A percentile compares a stretch with the other conserved stretches of the same genome.
These are phyloP conservation scores for Chlorophyllum brunneum DNA, from an alignment of 768 basidiomycete species.

Conservation along the genomic window DNA sequence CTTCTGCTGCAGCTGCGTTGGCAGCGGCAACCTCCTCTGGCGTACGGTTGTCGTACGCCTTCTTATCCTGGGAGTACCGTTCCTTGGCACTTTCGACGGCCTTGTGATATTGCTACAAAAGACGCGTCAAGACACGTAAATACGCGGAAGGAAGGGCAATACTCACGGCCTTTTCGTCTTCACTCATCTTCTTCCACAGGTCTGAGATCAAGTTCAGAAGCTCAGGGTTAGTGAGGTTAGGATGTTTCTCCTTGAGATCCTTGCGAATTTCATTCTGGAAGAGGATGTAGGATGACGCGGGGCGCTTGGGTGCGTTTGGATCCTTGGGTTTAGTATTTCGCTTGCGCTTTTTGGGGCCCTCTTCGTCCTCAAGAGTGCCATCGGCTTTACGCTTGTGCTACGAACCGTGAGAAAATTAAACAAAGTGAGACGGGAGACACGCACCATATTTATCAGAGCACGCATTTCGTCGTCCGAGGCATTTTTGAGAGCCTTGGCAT, in stretches of 20 bases:
- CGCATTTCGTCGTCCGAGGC: slow-evolving; percentile 13
- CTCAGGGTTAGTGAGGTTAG: slow-evolving; percentile 65
- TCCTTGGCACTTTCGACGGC: slow-evolving; percentile 57
- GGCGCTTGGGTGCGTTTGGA: slow-evolving; percentile 92
- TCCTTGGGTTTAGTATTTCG: slow-evolving; percentile 73
- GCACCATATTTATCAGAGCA: not conserved
- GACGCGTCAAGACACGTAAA: slow-evolving; percentile 6
- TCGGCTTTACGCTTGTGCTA: slow-evolving; percentile 54
- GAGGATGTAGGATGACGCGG: slow-evolving; percentile 87
- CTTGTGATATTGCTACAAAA: slow-evolving; percentile 47
- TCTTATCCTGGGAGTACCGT: slow-evolving; percentile 59
- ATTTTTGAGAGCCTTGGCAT: slow-evolving; percentile 42
- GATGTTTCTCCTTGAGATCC: slow-evolving; percentile 61
- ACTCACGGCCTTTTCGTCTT: slow-evolving; percentile 73
- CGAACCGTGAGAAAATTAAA: slow-evolving; percentile 8
- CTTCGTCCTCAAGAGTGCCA: slow-evolving; percentile 34
- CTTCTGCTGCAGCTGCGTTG: slow-evolving; percentile 40
- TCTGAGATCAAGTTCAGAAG: slow-evolving; percentile 68
- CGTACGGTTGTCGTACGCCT: slow-evolving; percentile 56
- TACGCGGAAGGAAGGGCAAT: slow-evolving; percentile 11
- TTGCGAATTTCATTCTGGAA: slow-evolving; percentile 91
- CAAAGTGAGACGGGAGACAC: not conserved
- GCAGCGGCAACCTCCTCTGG: slow-evolving; percentile 45
- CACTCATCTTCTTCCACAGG: slow-evolving; percentile 67
- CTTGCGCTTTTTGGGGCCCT: slow-evolving; percentile 49